These are phyloP conservation scores for Brassica incana DNA, from an alignment of 345 rosid species.

Conservation along the genomic window DNA sequence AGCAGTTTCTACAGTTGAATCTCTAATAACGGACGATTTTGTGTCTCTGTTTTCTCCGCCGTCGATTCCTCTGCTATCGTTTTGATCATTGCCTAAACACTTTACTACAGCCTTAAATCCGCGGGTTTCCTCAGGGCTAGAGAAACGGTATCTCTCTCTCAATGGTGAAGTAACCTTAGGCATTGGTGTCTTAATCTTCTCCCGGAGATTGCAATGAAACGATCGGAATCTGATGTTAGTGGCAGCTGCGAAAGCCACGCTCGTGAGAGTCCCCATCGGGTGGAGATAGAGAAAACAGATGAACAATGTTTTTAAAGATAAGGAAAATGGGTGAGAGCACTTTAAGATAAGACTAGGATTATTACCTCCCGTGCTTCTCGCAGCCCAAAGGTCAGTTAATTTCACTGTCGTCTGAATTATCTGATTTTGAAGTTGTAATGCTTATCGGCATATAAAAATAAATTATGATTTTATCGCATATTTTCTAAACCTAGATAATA, in stretches of 20 bases:
- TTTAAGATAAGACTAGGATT: no score
- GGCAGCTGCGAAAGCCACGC: slow-evolving; percentile 48
- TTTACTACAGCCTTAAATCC: slow-evolving; percentile 35
- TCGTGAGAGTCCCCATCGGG: slow-evolving; percentile 68
- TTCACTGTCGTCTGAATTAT: no score
- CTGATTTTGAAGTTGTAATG: no score
- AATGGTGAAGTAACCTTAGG: slow-evolving; percentile 11
- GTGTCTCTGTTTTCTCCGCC: slow-evolving; percentile 37
- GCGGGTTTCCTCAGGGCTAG: slow-evolving; percentile 28
- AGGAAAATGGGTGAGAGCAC: neutral
- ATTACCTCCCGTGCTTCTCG: no score
- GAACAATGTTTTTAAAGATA: neutral
- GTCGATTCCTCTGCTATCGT: slow-evolving; percentile 1
- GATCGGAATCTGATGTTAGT: slow-evolving; percentile 45
- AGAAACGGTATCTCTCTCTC: slow-evolving; percentile 33
- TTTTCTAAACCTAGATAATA: no score
- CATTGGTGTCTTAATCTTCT: slow-evolving; percentile 25
- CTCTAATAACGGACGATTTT: slow-evolving; percentile 28
- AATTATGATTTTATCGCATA: no score
- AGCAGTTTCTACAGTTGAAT: slow-evolving; percentile 47
- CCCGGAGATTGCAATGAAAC: slow-evolving; percentile 20
- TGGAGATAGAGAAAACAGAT: neutral
- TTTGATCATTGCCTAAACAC: slow-evolving; percentile 45
- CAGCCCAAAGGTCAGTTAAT: no score
- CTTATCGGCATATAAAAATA: no score